Conservation (phyloP, 2,329 filamentous ascomycete genomes). For the Colletotrichum trifolii region DNA sequence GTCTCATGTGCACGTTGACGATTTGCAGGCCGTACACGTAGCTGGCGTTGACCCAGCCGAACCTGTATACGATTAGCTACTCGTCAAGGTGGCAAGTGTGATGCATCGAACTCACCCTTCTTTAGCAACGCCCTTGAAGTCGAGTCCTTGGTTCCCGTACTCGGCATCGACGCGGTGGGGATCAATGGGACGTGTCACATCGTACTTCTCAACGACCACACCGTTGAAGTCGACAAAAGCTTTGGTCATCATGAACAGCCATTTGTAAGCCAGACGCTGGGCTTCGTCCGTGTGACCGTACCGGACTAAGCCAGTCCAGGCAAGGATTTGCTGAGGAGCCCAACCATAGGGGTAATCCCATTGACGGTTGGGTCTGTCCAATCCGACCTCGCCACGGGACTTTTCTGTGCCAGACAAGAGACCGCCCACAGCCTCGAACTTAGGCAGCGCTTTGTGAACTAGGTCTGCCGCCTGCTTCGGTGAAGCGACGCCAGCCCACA, state of each 20-base stretch:
- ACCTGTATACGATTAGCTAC: constrained; percentile 65
- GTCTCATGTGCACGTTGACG: constrained; percentile 87
- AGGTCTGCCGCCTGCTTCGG: constrained; percentile 88
- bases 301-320: constrained; percentile 91
- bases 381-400: constrained; percentile 81
- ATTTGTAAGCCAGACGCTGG: constrained; percentile 91
- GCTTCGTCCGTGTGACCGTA: constrained; percentile 94
- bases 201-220: constrained; percentile 98
- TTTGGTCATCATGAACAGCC: constrained; percentile 98
- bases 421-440: constrained; percentile 89
- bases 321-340: constrained; percentile 98
- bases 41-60: constrained; percentile 98
- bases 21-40: constrained; percentile 94
- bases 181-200: constrained; percentile 89
- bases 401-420: constrained; percentile 90
- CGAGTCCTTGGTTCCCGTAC: constrained; percentile 95
- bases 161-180: constrained; percentile 96
- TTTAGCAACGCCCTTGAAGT: constrained; percentile 95
- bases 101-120: constrained; percentile 79
- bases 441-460: constrained; percentile 83
- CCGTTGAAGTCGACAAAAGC: constrained; percentile 99
- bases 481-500: constrained; percentile 92
- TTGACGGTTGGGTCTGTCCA: constrained; percentile 91
- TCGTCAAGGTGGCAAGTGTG: not conserved
- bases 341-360: constrained; percentile 99